Percentiles rank a stretch among this genome's conserved stretches.
Conservation (phyloP, 352 stramenopile genomes). For the Globisporangium spinosum region DNA sequence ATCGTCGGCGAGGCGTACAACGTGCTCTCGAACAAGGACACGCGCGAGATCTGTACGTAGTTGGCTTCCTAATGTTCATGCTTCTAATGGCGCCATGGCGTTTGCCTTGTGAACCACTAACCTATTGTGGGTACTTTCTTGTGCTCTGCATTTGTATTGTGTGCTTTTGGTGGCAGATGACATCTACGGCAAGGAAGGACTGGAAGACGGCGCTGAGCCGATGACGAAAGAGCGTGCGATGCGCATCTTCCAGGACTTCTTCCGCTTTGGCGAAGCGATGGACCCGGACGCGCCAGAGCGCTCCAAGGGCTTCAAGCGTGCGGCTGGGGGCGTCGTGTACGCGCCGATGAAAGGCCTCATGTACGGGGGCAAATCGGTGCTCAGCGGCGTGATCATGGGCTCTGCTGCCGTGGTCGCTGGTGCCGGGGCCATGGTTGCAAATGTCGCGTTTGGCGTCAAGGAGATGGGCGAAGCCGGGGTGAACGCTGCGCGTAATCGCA, state of each 20-base stretch:
- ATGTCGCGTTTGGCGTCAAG: slow-evolving; percentile 78
- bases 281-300: slow-evolving; percentile 74
- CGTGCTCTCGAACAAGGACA: slow-evolving; percentile 90
- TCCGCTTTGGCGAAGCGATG: slow-evolving; percentile 83
- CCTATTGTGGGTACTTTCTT: neutral
- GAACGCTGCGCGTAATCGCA: slow-evolving; percentile 64
- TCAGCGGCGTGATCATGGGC: slow-evolving; percentile 83
- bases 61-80: neutral
- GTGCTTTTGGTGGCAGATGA: slow-evolving; percentile 57
- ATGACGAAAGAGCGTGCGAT: slow-evolving; percentile 84
- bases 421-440: slow-evolving; percentile 77
- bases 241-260: slow-evolving; percentile 86
- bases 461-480: slow-evolving; percentile 86
- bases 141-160: neutral
- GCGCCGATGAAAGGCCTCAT: slow-evolving; percentile 75
- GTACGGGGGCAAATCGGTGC: slow-evolving; percentile 81
- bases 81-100: neutral
- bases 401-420: slow-evolving; percentile 73
- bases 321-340: slow-evolving; percentile 76
- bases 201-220: slow-evolving; percentile 78
- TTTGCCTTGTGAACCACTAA: neutral
- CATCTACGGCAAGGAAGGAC: slow-evolving; percentile 90
- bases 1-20: slow-evolving; percentile 93
- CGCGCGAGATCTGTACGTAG: slow-evolving; percentile 81
- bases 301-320: slow-evolving; percentile 75